Percentiles rank a stretch among this genome's conserved stretches.
Evolutionary conservation across 2,329 filamentous ascomycete species (phyloP).

Genomic region (Plenodomus biglobosus): DNA sequence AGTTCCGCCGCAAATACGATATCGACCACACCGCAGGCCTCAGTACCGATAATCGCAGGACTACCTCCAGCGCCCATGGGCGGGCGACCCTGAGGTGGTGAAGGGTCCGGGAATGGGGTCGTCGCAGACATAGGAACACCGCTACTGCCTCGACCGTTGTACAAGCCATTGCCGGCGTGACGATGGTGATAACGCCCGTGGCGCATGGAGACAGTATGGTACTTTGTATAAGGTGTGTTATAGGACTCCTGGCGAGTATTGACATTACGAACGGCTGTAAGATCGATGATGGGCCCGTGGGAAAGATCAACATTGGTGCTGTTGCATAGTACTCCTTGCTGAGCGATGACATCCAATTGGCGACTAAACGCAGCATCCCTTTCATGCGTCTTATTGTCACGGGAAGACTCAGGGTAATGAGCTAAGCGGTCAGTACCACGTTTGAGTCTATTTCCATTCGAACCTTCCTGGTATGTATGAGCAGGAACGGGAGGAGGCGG

Average conservation of each 20-base stretch:
- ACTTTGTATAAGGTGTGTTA: not conserved
- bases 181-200: slow-evolving; percentile 2
- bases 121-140: slow-evolving; percentile 37
- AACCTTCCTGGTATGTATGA: not conserved
- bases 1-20: slow-evolving; percentile 18
- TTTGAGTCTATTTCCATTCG: not conserved
- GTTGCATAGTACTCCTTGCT: slow-evolving; percentile 9
- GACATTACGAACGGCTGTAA: slow-evolving; percentile 19
- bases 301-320: slow-evolving; percentile 3
- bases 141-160: slow-evolving; percentile 12
- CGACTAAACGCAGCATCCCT: slow-evolving; percentile 8
- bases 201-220: slow-evolving; percentile 12
- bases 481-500: not conserved
- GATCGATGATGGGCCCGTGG: slow-evolving; percentile 6
- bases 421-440: not conserved
- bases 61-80: not conserved
- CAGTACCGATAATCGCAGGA: not conserved
- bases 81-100: slow-evolving; percentile 26
- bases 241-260: not conserved
- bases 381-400: not conserved
- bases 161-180: slow-evolving; percentile 15
- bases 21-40: slow-evolving; percentile 20
- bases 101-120: slow-evolving; percentile 34
- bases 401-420: not conserved
- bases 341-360: slow-evolving; percentile 19